A percentile compares a stretch with the other conserved stretches of the same genome.
phyloP scores from a whole-genome alignment of 257 asterid genomes.

The Perilla frutescens region DNA sequence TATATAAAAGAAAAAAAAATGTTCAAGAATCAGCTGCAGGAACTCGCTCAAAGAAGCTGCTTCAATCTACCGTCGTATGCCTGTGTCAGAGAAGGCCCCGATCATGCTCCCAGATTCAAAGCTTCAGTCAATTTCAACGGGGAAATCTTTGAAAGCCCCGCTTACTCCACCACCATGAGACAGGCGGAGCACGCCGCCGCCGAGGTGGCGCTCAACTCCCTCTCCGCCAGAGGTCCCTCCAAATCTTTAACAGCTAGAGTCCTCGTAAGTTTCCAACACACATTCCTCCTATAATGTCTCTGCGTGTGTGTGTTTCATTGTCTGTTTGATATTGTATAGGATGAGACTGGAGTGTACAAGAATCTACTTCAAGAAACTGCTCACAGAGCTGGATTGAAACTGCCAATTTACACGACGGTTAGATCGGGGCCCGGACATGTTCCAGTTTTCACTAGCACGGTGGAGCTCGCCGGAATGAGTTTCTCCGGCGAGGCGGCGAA shows the following conservation, averaged over 20 bases:
- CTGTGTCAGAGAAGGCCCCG: constrained; percentile 56
- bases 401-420: constrained; percentile 51
- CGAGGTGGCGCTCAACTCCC: constrained; percentile 58
- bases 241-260: constrained; percentile 58
- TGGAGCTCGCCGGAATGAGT: constrained; percentile 52
- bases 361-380: constrained; percentile 59
- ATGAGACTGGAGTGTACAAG: constrained; percentile 62
- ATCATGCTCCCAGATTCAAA: constrained; percentile 60
- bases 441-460: constrained; percentile 57
- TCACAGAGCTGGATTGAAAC: constrained; percentile 54
- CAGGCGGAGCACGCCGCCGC: constrained; percentile 73
- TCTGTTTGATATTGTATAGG: constrained; percentile 28
- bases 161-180: constrained; percentile 47
- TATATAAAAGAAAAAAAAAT: constrained; percentile 23
- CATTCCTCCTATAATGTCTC: background rate
- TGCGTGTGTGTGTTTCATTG: background rate
- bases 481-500: constrained; percentile 60
- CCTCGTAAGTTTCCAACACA: constrained; percentile 42
- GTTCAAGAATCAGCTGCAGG: constrained; percentile 63
- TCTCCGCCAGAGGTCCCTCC: constrained; percentile 57
- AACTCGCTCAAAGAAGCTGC: constrained; percentile 57
- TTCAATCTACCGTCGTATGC: constrained; percentile 59
- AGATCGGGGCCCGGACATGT: constrained; percentile 57
- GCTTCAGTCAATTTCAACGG: constrained; percentile 61
- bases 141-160: constrained; percentile 45